Conservation (phyloP, 768 basidiomycete genomes). For the Sporobolomyces roseus region DNA sequence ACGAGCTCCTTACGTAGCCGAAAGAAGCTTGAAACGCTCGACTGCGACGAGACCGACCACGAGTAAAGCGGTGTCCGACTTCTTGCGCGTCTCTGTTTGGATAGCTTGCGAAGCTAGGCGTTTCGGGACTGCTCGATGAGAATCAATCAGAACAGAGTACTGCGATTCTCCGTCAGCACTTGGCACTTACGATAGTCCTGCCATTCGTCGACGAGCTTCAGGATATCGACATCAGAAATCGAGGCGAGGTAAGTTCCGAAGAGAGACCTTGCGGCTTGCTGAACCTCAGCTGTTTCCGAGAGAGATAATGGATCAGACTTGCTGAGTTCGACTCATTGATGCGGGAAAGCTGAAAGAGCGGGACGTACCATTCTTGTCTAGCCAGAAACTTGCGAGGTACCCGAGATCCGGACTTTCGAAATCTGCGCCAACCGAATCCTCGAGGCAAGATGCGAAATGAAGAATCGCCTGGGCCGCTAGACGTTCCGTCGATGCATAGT, state of each 20-base stretch:
- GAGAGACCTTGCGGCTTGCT: conserved; percentile 68
- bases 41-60: conserved; percentile 77
- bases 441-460: conserved; percentile 73
- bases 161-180: too few relatives aligned
- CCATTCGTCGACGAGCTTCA: conserved; percentile 42
- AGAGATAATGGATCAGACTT: not conserved
- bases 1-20: conserved; percentile 58
- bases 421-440: conserved; percentile 58
- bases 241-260: conserved; percentile 71
- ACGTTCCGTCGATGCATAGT: conserved; percentile 67
- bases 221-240: conserved; percentile 65
- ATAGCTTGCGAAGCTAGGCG: not conserved
- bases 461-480: conserved; percentile 68
- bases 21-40: conserved; percentile 71
- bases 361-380: conserved; percentile 64
- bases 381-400: conserved; percentile 70
- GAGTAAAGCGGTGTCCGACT: conserved; percentile 71
- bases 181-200: conserved; percentile 23
- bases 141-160: not conserved
- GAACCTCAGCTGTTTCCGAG: conserved; percentile 60
- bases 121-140: conserved; percentile 16
- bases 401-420: conserved; percentile 69
- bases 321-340: too few relatives aligned
- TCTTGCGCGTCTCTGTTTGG: not conserved
- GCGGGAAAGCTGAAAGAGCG: not conserved